Evolutionary conservation across 768 basidiomycete species (phyloP), one percentile per base, ranked within the genome.

Genomic region (Trametes coccinea): DNA sequence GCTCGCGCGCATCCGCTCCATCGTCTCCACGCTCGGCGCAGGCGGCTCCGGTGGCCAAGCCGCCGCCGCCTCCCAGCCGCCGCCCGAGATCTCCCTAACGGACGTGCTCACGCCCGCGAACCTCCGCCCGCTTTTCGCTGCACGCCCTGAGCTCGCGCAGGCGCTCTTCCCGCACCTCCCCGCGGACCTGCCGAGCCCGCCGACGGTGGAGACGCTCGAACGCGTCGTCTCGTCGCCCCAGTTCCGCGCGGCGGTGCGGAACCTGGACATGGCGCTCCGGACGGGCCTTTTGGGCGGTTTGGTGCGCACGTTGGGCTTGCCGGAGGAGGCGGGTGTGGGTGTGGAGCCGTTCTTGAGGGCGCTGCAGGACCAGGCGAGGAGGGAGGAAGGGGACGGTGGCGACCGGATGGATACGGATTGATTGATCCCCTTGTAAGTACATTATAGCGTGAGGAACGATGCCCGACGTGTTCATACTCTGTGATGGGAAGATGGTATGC

Each of bases 391-490:
- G 13, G 60, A 56, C 0, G 52, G 60, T 31, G 78, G 77, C 30
- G 87, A 91, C 67, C 78, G 75, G 29, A 95, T 95, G 92, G 89
- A 94, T 68, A 92, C 92, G 7, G 90, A 93, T 70, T 92, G 68
- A 68, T 33, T 34, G 4, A 30, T 33, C 22, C 22, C 22, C 22
- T 16, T 39, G 34, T 29, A 16, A 16, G 4, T 16, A 9, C n/a
- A 33, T 33, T n/a, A 6, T 5, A 1, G 40, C 16, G 5, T 11
- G 33, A 14, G 3, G 22, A 7, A 17, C 13, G 11, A 31, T 31
- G 6, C 13, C 31, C 8, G 9, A 31, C 30, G 30, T 31, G 11
- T 49, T 29, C 48, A 22, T 49, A 13, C 14, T 31, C 14, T 31
- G 22, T 22, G 48, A 49, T 29, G 54, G 29, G 14, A 16, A 44